phyloP scores from a whole-genome alignment of 2,329 filamentous ascomycete genomes.

The Colletotrichum agaves region DNA sequence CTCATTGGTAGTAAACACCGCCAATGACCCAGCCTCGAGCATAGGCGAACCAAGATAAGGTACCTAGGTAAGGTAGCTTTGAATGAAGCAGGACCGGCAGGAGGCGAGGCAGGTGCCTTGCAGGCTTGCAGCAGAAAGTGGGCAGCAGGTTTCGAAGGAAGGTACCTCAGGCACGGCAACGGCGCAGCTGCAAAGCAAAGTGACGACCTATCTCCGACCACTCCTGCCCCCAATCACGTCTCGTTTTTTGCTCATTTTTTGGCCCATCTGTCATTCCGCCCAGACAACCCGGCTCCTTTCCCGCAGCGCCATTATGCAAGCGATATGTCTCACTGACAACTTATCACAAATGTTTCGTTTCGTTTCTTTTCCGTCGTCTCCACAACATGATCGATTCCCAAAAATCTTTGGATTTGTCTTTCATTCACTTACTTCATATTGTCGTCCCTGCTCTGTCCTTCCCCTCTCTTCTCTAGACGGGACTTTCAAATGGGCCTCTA shows the following conservation, averaged over 20 bases:
- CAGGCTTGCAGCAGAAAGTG: not conserved
- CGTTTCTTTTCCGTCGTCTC: constrained; percentile 25
- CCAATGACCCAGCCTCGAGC: not conserved
- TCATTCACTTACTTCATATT: not conserved
- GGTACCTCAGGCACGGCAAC: constrained; percentile 7
- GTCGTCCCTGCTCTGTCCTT: not conserved
- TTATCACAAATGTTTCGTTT: constrained; percentile 30
- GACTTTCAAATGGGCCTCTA: not conserved
- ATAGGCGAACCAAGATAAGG: constrained; percentile 4
- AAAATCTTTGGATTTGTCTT: not conserved
- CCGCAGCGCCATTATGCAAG: constrained; percentile 24
- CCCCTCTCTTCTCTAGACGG: constrained; percentile 11
- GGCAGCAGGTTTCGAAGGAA: not conserved
- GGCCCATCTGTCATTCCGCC: constrained; percentile 24
- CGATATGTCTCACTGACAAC: not conserved
- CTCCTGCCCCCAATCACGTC: not conserved
- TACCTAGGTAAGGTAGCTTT: not conserved
- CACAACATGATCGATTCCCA: constrained; percentile 8
- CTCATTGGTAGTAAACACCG: no score
- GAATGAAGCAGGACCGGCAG: not conserved
- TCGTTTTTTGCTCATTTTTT: constrained; percentile 3
- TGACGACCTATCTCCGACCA: not conserved
- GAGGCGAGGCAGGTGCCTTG: not conserved
- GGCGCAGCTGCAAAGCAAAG: constrained; percentile 4
- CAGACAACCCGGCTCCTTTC: constrained; percentile 29